These are phyloP conservation scores for Parastagonospora avenae DNA, from an alignment of 2,329 filamentous ascomycete species.

Conservation along the genomic window DNA sequence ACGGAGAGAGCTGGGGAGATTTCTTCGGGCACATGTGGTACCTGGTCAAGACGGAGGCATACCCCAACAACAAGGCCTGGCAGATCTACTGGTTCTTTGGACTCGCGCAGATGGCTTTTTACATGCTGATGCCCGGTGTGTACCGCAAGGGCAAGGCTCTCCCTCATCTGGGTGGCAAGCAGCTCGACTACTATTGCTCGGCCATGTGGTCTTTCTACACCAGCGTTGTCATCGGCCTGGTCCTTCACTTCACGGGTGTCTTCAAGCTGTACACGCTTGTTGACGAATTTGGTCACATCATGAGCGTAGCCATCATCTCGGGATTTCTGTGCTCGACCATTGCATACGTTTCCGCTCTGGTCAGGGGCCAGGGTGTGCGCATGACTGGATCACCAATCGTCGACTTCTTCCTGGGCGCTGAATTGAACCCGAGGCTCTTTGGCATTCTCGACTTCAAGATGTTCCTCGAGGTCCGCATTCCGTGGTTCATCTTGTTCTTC, in stretches of 20 bases:
- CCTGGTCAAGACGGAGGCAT: constrained; percentile 82
- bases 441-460: constrained; percentile 88
- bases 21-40: constrained; percentile 74
- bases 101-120: constrained; percentile 80
- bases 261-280: constrained; percentile 92
- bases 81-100: constrained; percentile 94
- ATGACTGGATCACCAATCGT: constrained; percentile 86
- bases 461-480: constrained; percentile 92
- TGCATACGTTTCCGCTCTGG: constrained; percentile 84
- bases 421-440: constrained; percentile 85
- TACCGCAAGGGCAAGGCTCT: constrained; percentile 88
- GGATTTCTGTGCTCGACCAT: constrained; percentile 82
- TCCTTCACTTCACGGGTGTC: constrained; percentile 78
- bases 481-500: constrained; percentile 89
- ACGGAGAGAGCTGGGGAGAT: constrained; percentile 70
- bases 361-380: constrained; percentile 81
- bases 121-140: constrained; percentile 85
- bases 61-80: constrained; percentile 83
- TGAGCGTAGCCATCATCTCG: constrained; percentile 91
- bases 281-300: constrained; percentile 91
- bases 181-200: constrained; percentile 94
- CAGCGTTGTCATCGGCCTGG: constrained; percentile 73
- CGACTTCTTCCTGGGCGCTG: constrained; percentile 90
- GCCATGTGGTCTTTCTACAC: constrained; percentile 85
- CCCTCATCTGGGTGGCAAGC: constrained; percentile 78